Percentiles rank a stretch among this genome's conserved stretches.
These are phyloP conservation scores for Gracilaria domingensis DNA, from an alignment of 23 red algal genomes.

Conservation along the genomic window DNA sequence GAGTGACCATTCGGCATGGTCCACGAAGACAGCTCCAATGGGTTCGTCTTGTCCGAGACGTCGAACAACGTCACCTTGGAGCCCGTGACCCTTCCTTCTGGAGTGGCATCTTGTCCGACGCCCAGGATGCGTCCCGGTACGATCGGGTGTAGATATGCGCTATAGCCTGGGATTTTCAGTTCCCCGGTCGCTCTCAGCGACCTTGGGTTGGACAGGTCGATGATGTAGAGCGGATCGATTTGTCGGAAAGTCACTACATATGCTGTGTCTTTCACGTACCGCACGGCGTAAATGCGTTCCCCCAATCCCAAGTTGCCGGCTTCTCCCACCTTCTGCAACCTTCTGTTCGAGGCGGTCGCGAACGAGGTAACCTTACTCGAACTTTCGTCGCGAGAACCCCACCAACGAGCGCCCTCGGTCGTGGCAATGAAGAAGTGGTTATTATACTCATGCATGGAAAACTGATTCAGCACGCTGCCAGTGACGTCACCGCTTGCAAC, in stretches of 20 bases:
- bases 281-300: constrained; percentile 64
- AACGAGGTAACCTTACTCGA: constrained; percentile 51
- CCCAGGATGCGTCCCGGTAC: constrained; percentile 55
- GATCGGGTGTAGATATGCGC: no score
- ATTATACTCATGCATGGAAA: constrained; percentile 69
- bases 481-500: constrained; percentile 57
- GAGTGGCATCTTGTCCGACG: constrained; percentile 64
- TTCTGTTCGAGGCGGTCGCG: background rate
- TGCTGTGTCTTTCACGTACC: no score
- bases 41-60: no score
- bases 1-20: constrained; percentile 12
- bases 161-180: constrained; percentile 73
- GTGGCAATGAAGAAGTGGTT: constrained; percentile 60
- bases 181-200: constrained; percentile 57
- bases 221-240: constrained; percentile 67
- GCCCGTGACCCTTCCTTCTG: constrained; percentile 26
- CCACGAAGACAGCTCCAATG: constrained; percentile 65
- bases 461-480: constrained; percentile 71
- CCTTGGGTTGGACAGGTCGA: constrained; percentile 46
- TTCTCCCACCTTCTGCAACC: constrained; percentile 52
- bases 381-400: constrained; percentile 38
- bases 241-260: constrained; percentile 74
- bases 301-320: constrained; percentile 61
- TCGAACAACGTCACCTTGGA: constrained; percentile 71
- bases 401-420: constrained; percentile 38